These are phyloP conservation scores for Curvularia lunata DNA, from an alignment of 2,329 filamentous ascomycete genomes.

Conservation along the genomic window DNA sequence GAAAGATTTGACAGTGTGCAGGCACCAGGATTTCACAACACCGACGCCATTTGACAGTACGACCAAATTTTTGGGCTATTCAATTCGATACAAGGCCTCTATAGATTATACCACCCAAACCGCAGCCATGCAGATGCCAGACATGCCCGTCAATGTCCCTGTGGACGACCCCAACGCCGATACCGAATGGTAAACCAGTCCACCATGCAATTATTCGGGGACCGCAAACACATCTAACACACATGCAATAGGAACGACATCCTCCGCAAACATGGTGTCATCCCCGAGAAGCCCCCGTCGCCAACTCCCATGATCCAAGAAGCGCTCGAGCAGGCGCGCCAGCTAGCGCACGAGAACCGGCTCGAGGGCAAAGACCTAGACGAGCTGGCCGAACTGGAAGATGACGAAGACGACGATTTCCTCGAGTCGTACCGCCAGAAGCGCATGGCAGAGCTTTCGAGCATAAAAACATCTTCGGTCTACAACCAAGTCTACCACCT, in stretches of 20 bases:
- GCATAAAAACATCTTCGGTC: slow-evolving; percentile 74
- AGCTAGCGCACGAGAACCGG: slow-evolving; percentile 87
- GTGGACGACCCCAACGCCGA: slow-evolving; percentile 96
- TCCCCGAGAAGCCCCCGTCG: slow-evolving; percentile 96
- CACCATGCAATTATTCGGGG: not conserved
- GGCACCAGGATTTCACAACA: slow-evolving; percentile 21
- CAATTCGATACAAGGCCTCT: slow-evolving; percentile 24
- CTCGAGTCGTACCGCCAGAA: slow-evolving; percentile 85
- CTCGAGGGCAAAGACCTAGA: slow-evolving; percentile 94
- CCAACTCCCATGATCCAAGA: slow-evolving; percentile 97
- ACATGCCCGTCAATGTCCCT: slow-evolving; percentile 74
- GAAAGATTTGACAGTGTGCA: slow-evolving; percentile 21
- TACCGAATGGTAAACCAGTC: slow-evolving; percentile 79
- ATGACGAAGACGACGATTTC: slow-evolving; percentile 93
- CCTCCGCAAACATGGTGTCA: slow-evolving; percentile 92
- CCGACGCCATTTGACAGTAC: not conserved
- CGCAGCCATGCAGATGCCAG: slow-evolving; percentile 51
- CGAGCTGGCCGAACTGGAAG: slow-evolving; percentile 90
- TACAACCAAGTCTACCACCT: slow-evolving; percentile 93
- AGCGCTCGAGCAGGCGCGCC: slow-evolving; percentile 81
- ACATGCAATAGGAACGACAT: slow-evolving; percentile 83
- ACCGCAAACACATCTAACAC: not conserved
- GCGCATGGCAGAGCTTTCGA: slow-evolving; percentile 81
- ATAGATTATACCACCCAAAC: not conserved
- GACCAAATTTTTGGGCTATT: slow-evolving; percentile 11